Conservation (phyloP, 78 protist genomes). For the Dictyostelium intermedium region DNA sequence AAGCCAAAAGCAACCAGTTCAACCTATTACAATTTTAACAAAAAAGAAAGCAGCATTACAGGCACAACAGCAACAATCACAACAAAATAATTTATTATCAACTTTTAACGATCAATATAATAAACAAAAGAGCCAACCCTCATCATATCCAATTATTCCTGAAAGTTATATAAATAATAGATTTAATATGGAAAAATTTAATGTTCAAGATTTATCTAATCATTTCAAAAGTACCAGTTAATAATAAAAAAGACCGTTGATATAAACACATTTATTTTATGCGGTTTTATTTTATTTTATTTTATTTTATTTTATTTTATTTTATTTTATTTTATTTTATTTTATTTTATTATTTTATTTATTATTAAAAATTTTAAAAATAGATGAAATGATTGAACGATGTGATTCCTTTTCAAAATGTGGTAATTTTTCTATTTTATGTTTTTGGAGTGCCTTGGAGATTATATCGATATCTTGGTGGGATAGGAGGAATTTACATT, state of each 20-base stretch:
- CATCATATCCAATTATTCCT: background rate
- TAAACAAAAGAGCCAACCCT: background rate
- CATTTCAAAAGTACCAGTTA: background rate
- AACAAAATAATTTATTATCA: background rate
- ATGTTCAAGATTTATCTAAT: background rate
- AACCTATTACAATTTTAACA: background rate
- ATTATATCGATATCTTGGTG: no score
- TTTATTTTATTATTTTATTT: no score
- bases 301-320: no score
- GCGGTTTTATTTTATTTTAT: no score
- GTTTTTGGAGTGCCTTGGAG: no score
- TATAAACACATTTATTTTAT: no score
- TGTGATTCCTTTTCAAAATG: no score
- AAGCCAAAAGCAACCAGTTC: background rate
- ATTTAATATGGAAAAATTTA: conserved; percentile 6
- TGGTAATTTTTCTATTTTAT: no score
- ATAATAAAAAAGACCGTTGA: background rate
- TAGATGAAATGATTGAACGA: no score
- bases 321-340: no score
- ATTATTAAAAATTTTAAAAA: no score
- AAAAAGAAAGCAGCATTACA: background rate
- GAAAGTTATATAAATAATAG: background rate
- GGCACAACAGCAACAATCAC: background rate
- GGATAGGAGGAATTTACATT: no score
- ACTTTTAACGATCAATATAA: conserved; percentile 2